Base-by-base conservation (phyloP, 2,329 filamentous ascomycete species). In the Proliferodiscus dingleyae region DNA sequence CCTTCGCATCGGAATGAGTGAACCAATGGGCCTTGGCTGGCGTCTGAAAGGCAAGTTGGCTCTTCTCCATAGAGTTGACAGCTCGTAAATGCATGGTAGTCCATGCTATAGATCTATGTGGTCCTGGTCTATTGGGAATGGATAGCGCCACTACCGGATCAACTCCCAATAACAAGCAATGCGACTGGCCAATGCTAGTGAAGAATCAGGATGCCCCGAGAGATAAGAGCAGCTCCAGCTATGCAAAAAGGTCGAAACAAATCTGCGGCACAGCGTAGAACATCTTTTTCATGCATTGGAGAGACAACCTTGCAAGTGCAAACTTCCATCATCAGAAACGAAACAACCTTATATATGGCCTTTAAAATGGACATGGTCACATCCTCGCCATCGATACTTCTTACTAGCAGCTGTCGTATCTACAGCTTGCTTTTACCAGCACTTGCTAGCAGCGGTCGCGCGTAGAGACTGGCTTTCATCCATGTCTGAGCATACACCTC, bases 101-200 rank as follows among this genome's bases (percentile, higher is more conserved):
- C 44, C 47, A 44, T 46, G 48, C 41, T 39, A 43, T 22, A 42
- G 47, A 46, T 36, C 37, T 46, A 32, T 37, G 32, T 37, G 28
- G 41, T 19, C 41, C 46, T 24, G 13, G 43, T 37, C 16, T 42
- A n/a, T 26, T 40, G 43, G 45, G 9, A 30, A 44, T 41, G 52
- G 42, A 21, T 19, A 29, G 29, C 21, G 29, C 26, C 19, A 44
- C 11, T 36, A 30, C 49, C 47, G 49, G 38, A 22, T 41, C 10
- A 29, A 8, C 23, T 24, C 26, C n/a, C 22, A 18, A 6, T 13
- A 11, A 29, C 7, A 24, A 16, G 28, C 10, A 37, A 30, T 41
- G 38, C 41, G 45, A 53, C 48, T 53, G 50, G 50, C 21, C 37
- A n/a, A n/a, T n/a, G n/a, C n/a, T n/a, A n/a, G n/a, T n/a, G n/a